A percentile compares a stretch with the other conserved stretches of the same genome.
These are phyloP conservation scores for Salvia splendens DNA, from an alignment of 257 asterid species.

Conservation along the genomic window DNA sequence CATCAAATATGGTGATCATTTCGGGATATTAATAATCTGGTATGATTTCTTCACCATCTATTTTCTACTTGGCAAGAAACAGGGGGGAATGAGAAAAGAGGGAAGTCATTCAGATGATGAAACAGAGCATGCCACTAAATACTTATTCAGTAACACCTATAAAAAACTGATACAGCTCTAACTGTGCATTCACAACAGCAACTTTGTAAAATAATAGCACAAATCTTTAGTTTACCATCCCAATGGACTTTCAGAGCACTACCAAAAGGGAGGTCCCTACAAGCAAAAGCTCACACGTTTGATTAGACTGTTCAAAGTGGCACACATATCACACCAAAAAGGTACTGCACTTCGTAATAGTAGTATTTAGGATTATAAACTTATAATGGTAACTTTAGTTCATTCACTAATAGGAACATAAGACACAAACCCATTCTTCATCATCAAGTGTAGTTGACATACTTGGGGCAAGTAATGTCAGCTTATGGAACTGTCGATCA, in stretches of 20 bases:
- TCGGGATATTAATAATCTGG: neutral
- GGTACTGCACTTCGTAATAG: neutral
- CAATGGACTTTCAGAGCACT: constrained; percentile 22
- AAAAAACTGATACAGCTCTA: no score
- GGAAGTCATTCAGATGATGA: neutral
- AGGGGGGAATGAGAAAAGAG: neutral
- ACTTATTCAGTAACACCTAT: neutral
- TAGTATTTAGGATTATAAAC: neutral
- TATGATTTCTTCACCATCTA: constrained; percentile 8
- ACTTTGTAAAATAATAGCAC: constrained; percentile 10
- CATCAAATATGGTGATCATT: neutral
- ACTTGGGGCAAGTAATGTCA: constrained; percentile 19
- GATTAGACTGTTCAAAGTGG: constrained; percentile 12
- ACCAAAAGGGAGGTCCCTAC: constrained; percentile 22
- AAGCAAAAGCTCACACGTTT: constrained; percentile 14
- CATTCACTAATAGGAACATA: neutral
- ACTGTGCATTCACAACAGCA: neutral
- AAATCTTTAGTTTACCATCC: constrained; percentile 15
- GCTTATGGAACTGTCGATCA: constrained; percentile 16
- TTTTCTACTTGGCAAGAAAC: constrained; percentile 7
- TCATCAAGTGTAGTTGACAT: constrained; percentile 11
- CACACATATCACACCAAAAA: constrained; percentile 10
- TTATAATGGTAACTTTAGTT: constrained; percentile 2
- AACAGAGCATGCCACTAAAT: neutral
- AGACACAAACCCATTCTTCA: constrained; percentile 15